phyloP scores from a whole-genome alignment of 495 filamentous ascomycete genomes.

The Immersiella caudata region DNA sequence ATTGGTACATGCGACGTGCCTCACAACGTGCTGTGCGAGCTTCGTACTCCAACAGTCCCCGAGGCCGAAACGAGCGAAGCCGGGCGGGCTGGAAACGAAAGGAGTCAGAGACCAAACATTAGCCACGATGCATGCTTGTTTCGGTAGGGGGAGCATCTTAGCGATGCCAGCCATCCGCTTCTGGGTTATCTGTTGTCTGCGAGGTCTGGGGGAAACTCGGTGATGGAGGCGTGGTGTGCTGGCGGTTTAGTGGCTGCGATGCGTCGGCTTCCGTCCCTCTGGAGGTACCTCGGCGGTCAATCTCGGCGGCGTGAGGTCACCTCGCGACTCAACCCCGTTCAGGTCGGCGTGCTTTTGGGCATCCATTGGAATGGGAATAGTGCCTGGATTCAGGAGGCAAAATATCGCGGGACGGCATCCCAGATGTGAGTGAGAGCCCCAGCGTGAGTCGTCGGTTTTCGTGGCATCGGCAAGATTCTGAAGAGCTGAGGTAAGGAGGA shows the following conservation, averaged over 20 bases:
- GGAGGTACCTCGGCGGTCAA: not conserved
- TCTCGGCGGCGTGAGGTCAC: not conserved
- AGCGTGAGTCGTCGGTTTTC: not conserved
- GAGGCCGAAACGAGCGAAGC: slow-evolving; percentile 12
- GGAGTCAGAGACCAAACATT: not conserved
- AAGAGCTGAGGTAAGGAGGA: slow-evolving; percentile 16
- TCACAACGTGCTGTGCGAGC: slow-evolving; percentile 10
- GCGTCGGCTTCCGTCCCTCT: not conserved
- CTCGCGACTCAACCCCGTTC: not conserved
- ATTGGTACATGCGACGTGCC: not conserved
- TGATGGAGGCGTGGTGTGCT: slow-evolving; percentile 15
- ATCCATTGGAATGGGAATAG: slow-evolving; percentile 5
- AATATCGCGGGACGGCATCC: slow-evolving; percentile 1
- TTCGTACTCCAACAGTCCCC: not conserved
- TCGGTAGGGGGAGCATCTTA: slow-evolving; percentile 16
- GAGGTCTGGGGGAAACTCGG: slow-evolving; percentile 2
- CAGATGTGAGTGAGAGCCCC: not conserved
- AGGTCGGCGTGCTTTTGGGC: not conserved
- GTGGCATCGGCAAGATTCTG: not conserved
- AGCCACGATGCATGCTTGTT: slow-evolving; percentile 26
- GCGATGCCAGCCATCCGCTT: not conserved
- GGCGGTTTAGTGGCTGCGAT: not conserved
- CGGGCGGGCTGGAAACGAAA: not conserved
- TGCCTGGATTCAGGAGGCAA: slow-evolving; percentile 6
- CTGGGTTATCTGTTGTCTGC: not conserved